Percentiles rank a stretch among this genome's conserved stretches.
phyloP scores from a whole-genome alignment of 441 rosid species.

The Bocquillonia castaneifolia region DNA sequence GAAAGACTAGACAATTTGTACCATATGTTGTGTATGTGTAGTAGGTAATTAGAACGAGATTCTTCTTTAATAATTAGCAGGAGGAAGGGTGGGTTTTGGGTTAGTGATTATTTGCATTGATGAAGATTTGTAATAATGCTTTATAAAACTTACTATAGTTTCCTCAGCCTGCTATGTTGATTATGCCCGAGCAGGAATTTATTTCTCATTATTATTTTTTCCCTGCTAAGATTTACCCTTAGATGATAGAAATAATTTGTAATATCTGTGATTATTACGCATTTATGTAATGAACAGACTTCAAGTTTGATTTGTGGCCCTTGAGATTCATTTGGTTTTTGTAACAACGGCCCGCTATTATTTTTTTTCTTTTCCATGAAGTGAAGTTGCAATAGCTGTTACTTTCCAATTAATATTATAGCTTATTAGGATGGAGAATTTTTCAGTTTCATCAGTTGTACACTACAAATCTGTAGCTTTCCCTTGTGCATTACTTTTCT shows the following conservation, averaged over 20 bases:
- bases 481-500: not conserved
- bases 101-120: slow-evolving; percentile 30
- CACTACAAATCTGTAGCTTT: not conserved
- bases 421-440: not conserved
- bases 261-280: slow-evolving; percentile 29
- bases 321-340: not conserved
- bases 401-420: not conserved
- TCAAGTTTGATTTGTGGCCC: slow-evolving; percentile 21
- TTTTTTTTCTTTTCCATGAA: not conserved
- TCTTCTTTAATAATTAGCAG: slow-evolving; percentile 40
- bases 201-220: not conserved
- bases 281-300: slow-evolving; percentile 23
- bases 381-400: not conserved
- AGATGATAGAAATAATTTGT: slow-evolving; percentile 30
- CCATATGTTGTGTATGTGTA: slow-evolving; percentile 49
- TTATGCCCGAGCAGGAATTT: slow-evolving; percentile 25
- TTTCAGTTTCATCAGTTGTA: not conserved
- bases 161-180: slow-evolving; percentile 22
- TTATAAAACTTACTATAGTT: slow-evolving; percentile 14
- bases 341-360: not conserved
- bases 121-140: slow-evolving; percentile 33
- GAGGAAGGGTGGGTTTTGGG: slow-evolving; percentile 27
- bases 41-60: slow-evolving; percentile 41
- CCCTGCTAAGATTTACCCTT: not conserved
- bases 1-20: slow-evolving; percentile 36